Evolutionary conservation across 441 rosid genomes (phyloP).

Genomic region (Syzygium syzygioides): DNA sequence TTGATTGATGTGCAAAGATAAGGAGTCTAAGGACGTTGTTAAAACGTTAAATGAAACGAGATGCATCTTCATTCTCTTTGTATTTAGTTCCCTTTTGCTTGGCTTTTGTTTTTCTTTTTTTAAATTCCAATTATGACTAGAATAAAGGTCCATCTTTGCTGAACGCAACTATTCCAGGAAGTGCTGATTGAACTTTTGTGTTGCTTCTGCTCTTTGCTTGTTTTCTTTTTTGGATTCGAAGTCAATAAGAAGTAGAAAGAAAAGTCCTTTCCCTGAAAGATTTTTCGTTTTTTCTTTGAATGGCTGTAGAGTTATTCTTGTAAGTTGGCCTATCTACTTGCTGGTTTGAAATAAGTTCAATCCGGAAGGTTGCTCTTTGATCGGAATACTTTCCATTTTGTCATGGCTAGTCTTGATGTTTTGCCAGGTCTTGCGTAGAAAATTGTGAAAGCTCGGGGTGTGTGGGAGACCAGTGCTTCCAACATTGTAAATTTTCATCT

Average conservation of each 20-base stretch:
- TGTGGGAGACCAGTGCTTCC: constrained; percentile 65
- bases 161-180: not conserved
- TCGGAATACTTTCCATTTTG: not conserved
- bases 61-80: not conserved
- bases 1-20: not conserved
- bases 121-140: not conserved
- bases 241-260: not conserved
- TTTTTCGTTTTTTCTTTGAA: not conserved
- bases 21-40: not conserved
- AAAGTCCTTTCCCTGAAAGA: not conserved
- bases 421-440: constrained; percentile 60
- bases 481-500: constrained; percentile 62
- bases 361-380: not conserved
- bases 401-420: constrained; percentile 3
- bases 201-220: not conserved
- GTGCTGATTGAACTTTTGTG: not conserved
- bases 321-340: not conserved
- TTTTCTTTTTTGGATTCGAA: not conserved
- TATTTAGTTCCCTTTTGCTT: not conserved
- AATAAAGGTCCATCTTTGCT: not conserved
- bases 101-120: not conserved
- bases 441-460: constrained; percentile 77
- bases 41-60: not conserved
- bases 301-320: not conserved
- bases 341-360: not conserved